Evolutionary conservation across 768 basidiomycete species (phyloP), one percentile per base, ranked within the genome.

Genomic region (Boletellus sp.): DNA sequence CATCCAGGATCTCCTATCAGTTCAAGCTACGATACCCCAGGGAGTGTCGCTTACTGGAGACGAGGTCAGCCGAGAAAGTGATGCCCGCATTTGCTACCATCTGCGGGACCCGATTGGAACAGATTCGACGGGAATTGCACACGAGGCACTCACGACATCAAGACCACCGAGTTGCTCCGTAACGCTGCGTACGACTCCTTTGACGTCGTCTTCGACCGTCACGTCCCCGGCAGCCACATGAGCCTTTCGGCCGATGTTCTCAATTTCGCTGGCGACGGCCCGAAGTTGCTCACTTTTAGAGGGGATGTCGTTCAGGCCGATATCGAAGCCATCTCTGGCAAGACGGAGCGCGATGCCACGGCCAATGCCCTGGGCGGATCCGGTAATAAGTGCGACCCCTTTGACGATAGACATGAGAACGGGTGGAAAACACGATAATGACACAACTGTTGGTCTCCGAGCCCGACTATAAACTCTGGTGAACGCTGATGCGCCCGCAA

Each of bases 81-180:
- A 62, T 20, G 11, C 63, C 64, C 0, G 65, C 64, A 12, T 65
- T 65, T 20, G 62, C 65, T 5, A 65, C 45, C 65, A 65, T 67
- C 65, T 60, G 42, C 16, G 7, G 4, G 15, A 6, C 37, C 19
- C 12, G 31, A 15, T 32, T 9, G 15, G 22, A n/a, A 7, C 17
- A 33, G 0, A 10, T 37, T 42, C 11, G 6, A 37, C 1, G 16
- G 8, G 6, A 22, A 11, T 9, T 1, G 1, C 7, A 26, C 13
- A 16, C 1, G 9, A 3, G 10, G 4, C 17, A 61, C 78, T 51
- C 42, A 78, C 79, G 16, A 78, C 76, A 51, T 79, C 75, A 17
- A 82, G 52, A 4, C 72, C 59, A 2, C 78, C 79, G 9, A 79
- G 62, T 10, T 57, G 53, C 7, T 61, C 35, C 1, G 63, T 57